Base-by-base conservation (phyloP, 2,329 filamentous ascomycete species). In the Curvularia lunata region DNA sequence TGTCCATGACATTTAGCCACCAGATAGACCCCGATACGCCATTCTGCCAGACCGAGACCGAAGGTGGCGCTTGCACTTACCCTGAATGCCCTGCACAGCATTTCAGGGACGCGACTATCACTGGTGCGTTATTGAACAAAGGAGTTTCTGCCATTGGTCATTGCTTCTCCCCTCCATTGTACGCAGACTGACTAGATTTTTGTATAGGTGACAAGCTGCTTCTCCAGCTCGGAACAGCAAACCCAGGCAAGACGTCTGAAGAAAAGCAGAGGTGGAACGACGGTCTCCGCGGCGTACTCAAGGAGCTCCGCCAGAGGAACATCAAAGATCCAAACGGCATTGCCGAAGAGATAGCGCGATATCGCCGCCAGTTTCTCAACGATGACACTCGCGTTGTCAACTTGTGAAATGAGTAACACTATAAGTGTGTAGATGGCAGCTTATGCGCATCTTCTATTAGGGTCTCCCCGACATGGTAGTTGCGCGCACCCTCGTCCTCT, bases 1-100 rank as follows among this genome's bases (percentile, higher is more conserved):
- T 90, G 73, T 98, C 95, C 63, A 83, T 96, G 81, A 98, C 93
- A 42, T 98, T 94, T 80, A 97, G 91, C 79, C 91, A 96, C 78
- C 89, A 88, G 67, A 96, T 99, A 77, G 88, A 97, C 74, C 83
- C 88, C 23, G 83, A 86, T 59, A 88, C 85, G 67, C 85, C 86
- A 61, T 73, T 98, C 48, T 99, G 95, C 77, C 88, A 87, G 37
- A 89, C 86, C 69, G 91, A 96, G 76, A 80, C 91, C 62, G 82
- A 83, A 47, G 88, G 87, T 51, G 86, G 87, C 59, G 80, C 83
- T 65, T 98, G 95, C 84, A 88, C 89, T 66, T 91, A 93, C 71
- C 75, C 80, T 58, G 81, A 85, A 53, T 99, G 95, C 79, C 80
- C 86, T 54, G 88, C 80, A 64, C 88, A 98, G 81, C 95, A 99